These are phyloP conservation scores for Xylaria sp. DNA, from an alignment of 2,329 filamentous ascomycete species.

Conservation along the genomic window DNA sequence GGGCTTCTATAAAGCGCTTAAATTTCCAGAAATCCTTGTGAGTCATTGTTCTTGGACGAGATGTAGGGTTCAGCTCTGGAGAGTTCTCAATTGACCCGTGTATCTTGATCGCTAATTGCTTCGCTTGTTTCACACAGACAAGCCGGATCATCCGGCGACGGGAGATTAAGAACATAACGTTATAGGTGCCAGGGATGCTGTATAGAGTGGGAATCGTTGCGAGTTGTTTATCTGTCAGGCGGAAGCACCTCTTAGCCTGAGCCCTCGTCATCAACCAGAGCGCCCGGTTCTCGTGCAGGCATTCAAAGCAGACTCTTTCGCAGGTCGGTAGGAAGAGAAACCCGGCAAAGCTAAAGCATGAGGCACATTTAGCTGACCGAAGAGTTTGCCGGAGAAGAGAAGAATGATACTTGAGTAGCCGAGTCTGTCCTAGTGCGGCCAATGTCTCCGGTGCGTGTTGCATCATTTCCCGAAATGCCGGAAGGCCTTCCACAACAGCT, in stretches of 20 bases:
- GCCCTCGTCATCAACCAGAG: constrained; percentile 11
- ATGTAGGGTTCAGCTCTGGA: too few relatives aligned
- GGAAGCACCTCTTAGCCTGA: constrained; percentile 9
- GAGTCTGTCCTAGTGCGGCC: constrained; percentile 12
- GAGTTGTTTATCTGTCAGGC: constrained; percentile 14
- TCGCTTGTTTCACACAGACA: constrained; percentile 8
- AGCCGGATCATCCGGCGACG: constrained; percentile 13
- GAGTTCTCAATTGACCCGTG: constrained; percentile 11
- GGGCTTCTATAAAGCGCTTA: too few relatives aligned
- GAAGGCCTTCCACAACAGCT: constrained; percentile 5
- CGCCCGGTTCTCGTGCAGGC: constrained; percentile 12
- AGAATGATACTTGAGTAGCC: constrained; percentile 17
- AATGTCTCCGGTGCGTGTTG: constrained; percentile 13
- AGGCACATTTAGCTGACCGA: constrained; percentile 14
- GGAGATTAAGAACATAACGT: not conserved
- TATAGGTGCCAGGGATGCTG: constrained; percentile 18
- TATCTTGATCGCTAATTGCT: constrained; percentile 11
- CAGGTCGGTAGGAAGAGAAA: constrained; percentile 18
- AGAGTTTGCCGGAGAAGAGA: constrained; percentile 17
- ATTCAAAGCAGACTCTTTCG: constrained; percentile 20
- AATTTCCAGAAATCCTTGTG: constrained; percentile 14
- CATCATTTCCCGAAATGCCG: constrained; percentile 16
- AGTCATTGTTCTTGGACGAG: constrained; percentile 14
- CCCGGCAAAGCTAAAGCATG: constrained; percentile 18
- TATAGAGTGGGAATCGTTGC: constrained; percentile 15